A percentile compares a stretch with the other conserved stretches of the same genome.
Conservation (phyloP, 495 filamentous ascomycete species). For the Echria macrotheca region DNA sequence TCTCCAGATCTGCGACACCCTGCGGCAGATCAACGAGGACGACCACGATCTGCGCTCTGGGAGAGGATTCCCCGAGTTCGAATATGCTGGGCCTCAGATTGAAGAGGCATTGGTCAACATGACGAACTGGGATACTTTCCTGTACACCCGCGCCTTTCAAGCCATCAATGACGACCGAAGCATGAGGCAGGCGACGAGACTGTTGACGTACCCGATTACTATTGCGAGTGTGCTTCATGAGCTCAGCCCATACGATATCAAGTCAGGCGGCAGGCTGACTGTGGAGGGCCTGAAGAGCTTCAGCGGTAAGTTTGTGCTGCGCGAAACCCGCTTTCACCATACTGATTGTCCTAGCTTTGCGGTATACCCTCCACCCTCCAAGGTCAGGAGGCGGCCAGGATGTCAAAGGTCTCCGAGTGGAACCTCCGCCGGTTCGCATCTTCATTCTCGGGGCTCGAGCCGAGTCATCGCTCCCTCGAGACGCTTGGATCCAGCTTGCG, state of each 20-base stretch:
- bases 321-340: not conserved
- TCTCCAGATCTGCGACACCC: conserved; percentile 82
- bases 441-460: conserved; percentile 95
- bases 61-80: conserved; percentile 88
- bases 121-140: conserved; percentile 96
- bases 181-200: conserved; percentile 83
- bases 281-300: conserved; percentile 86
- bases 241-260: conserved; percentile 81
- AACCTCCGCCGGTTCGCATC: conserved; percentile 79
- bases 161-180: conserved; percentile 83
- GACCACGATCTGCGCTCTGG: conserved; percentile 92
- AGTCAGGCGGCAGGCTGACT: conserved; percentile 66
- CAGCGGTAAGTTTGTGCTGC: conserved; percentile 57
- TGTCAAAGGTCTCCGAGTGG: conserved; percentile 73
- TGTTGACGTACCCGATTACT: conserved; percentile 90
- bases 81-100: conserved; percentile 81
- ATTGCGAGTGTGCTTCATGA: conserved; percentile 90
- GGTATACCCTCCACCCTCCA: conserved; percentile 89
- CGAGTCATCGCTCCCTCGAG: conserved; percentile 88
- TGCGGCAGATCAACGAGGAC: conserved; percentile 93
- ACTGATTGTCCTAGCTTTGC: conserved; percentile 56
- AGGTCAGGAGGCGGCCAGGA: conserved; percentile 65
- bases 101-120: conserved; percentile 92
- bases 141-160: conserved; percentile 82
- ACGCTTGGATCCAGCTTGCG: conserved; percentile 87